Conservation (phyloP, 208 protist genomes). For the Trypanosoma cruzi region DNA sequence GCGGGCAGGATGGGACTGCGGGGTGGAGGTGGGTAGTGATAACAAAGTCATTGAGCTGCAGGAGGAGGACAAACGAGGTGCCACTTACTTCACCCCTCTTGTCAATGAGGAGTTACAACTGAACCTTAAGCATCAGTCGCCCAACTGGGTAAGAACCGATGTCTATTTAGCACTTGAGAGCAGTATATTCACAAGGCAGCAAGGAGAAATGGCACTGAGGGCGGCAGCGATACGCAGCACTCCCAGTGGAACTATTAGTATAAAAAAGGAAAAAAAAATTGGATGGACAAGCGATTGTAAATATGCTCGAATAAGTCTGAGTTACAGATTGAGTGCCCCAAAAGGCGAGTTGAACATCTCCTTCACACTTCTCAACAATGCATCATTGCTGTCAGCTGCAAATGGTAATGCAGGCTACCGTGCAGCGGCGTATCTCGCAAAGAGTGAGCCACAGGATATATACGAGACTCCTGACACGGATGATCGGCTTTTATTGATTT, state of each 20-base stretch:
- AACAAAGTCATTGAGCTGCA: neutral
- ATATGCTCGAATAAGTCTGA: constrained; percentile 2
- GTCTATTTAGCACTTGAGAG: constrained; percentile 13
- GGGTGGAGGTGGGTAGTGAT: neutral
- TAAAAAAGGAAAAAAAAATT: neutral
- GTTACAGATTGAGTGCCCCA: neutral
- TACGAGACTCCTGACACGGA: neutral
- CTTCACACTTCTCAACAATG: constrained; percentile 24
- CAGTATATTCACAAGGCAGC: neutral
- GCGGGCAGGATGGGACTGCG: constrained; percentile 17
- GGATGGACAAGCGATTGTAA: constrained; percentile 1
- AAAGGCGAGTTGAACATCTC: constrained; percentile 2
- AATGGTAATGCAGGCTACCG: neutral
- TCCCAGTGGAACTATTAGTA: neutral
- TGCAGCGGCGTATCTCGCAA: neutral
- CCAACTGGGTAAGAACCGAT: neutral
- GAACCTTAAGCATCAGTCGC: neutral
- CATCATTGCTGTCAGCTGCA: constrained; percentile 1
- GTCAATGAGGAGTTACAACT: constrained; percentile 16
- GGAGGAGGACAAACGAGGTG: neutral
- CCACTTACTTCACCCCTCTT: neutral
- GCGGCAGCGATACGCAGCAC: neutral
- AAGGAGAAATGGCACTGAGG: neutral
- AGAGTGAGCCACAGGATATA: neutral
- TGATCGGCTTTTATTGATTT: no score